Conservation (phyloP, 2,329 filamentous ascomycete species). For the Onygena corvina region DNA sequence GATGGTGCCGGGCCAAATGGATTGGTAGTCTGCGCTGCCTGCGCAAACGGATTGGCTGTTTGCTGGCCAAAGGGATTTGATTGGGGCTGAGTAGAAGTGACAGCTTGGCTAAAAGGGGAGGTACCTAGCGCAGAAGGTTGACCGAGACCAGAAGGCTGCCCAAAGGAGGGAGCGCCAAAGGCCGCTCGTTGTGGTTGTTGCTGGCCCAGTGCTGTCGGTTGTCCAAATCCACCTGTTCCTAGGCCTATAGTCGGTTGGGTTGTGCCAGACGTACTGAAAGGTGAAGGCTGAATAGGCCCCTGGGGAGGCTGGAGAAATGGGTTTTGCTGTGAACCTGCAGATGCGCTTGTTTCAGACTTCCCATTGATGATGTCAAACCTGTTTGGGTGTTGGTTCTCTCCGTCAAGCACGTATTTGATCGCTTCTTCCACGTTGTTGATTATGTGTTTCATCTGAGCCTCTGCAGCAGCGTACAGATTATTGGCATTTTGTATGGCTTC, state of each 20-base stretch:
- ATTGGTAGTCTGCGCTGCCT: constrained; percentile 15
- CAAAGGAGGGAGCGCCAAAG: constrained; percentile 5
- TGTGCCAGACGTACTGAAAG: neutral
- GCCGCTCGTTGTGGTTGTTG: constrained; percentile 17
- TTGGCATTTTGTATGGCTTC: constrained; percentile 41
- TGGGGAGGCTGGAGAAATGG: constrained; percentile 24
- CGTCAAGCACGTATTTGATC: constrained; percentile 54
- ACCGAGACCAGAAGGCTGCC: constrained; percentile 13
- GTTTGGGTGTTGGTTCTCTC: constrained; percentile 62
- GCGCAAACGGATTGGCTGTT: constrained; percentile 26
- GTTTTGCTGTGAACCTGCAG: constrained; percentile 10
- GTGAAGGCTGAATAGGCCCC: constrained; percentile 6
- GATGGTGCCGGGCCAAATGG: constrained; percentile 19
- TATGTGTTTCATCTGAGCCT: constrained; percentile 60
- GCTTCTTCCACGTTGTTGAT: constrained; percentile 60
- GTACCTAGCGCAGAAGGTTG: constrained; percentile 7
- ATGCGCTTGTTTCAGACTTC: constrained; percentile 12
- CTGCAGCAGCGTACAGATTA: constrained; percentile 50
- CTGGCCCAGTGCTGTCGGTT: constrained; percentile 29
- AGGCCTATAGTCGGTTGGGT: constrained; percentile 7
- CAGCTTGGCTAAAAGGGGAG: constrained; percentile 20
- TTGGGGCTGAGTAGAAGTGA: constrained; percentile 6
- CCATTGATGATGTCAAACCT: constrained; percentile 45
- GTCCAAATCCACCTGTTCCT: constrained; percentile 31
- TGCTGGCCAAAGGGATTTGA: constrained; percentile 11